Conservation (phyloP, 2,329 filamentous ascomycete species). For the Microcyclospora tardicrescens region DNA sequence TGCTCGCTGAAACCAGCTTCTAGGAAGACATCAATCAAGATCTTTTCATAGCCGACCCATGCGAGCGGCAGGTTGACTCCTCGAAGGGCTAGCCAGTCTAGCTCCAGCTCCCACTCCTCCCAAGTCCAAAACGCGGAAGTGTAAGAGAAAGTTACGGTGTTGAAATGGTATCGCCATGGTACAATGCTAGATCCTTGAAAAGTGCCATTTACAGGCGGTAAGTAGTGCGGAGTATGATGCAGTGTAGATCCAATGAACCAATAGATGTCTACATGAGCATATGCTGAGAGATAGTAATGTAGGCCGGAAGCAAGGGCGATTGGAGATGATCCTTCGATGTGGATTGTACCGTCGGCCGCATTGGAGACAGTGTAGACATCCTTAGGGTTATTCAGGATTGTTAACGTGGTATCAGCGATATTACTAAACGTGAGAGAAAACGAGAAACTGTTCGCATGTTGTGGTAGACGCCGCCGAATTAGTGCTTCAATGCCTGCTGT, state of each 20-base stretch:
- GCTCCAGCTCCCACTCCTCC: slow-evolving; percentile 40
- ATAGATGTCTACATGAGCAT: slow-evolving; percentile 33
- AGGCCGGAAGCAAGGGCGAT: slow-evolving; percentile 20
- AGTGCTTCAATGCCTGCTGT: slow-evolving; percentile 8
- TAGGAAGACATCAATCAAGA: slow-evolving; percentile 36
- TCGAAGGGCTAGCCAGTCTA: slow-evolving; percentile 42
- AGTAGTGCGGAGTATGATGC: slow-evolving; percentile 19
- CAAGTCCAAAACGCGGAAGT: slow-evolving; percentile 40
- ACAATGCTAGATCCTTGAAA: slow-evolving; percentile 31
- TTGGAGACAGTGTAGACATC: slow-evolving; percentile 11
- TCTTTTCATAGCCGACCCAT: slow-evolving; percentile 41
- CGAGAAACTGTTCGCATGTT: slow-evolving; percentile 5
- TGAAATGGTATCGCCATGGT: slow-evolving; percentile 39
- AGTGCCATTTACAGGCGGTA: slow-evolving; percentile 21
- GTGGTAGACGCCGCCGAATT: slow-evolving; percentile 6
- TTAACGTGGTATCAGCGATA: slow-evolving; percentile 1
- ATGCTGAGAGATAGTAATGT: slow-evolving; percentile 30
- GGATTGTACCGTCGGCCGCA: slow-evolving; percentile 8
- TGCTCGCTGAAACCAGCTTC: slow-evolving; percentile 32
- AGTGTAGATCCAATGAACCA: slow-evolving; percentile 35
- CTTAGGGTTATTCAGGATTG: not conserved
- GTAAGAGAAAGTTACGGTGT: slow-evolving; percentile 43
- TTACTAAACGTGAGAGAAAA: slow-evolving; percentile 3
- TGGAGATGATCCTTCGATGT: slow-evolving; percentile 9
- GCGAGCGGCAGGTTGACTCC: slow-evolving; percentile 40